These are phyloP conservation scores for Stachybotrys elegans DNA, from an alignment of 2,329 filamentous ascomycete genomes.

Conservation along the genomic window DNA sequence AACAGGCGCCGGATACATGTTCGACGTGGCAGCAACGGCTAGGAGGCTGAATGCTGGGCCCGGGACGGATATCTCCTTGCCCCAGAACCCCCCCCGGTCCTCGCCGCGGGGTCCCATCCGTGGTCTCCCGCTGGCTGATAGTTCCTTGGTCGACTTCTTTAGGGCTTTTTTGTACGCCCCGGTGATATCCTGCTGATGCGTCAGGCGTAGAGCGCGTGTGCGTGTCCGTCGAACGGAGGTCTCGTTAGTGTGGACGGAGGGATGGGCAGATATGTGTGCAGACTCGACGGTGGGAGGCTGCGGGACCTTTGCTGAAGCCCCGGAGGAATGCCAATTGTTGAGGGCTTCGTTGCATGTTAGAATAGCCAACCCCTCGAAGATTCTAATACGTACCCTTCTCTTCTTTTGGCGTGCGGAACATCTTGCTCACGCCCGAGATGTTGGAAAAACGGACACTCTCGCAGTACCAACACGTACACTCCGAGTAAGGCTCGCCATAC, in stretches of 20 bases:
- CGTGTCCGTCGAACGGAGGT: background rate
- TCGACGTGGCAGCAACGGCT: conserved; percentile 5
- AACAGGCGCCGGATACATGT: conserved; percentile 11
- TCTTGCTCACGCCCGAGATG: conserved; percentile 38
- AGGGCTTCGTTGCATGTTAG: conserved; percentile 9
- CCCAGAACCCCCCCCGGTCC: conserved; percentile 10
- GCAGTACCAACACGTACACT: conserved; percentile 83
- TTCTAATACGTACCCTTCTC: conserved; percentile 30
- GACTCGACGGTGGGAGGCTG: conserved; percentile 48
- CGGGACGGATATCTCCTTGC: conserved; percentile 5
- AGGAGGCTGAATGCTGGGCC: conserved; percentile 8
- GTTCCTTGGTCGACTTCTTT: conserved; percentile 1
- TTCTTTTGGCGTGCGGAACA: conserved; percentile 40
- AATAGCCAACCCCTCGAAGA: accelerated
- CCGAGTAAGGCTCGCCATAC: conserved; percentile 64
- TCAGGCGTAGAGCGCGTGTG: background rate
- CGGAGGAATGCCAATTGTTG: conserved; percentile 43
- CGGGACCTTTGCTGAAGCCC: conserved; percentile 23
- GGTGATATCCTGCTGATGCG: background rate
- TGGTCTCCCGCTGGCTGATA: background rate
- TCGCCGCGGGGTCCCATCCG: conserved; percentile 11
- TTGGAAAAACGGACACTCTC: conserved; percentile 48
- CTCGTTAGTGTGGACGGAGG: conserved; percentile 42
- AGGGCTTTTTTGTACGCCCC: background rate
- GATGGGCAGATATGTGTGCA: conserved; percentile 71